Conservation (phyloP, 2,329 filamentous ascomycete genomes). For the Stachybotrys echinatus region DNA sequence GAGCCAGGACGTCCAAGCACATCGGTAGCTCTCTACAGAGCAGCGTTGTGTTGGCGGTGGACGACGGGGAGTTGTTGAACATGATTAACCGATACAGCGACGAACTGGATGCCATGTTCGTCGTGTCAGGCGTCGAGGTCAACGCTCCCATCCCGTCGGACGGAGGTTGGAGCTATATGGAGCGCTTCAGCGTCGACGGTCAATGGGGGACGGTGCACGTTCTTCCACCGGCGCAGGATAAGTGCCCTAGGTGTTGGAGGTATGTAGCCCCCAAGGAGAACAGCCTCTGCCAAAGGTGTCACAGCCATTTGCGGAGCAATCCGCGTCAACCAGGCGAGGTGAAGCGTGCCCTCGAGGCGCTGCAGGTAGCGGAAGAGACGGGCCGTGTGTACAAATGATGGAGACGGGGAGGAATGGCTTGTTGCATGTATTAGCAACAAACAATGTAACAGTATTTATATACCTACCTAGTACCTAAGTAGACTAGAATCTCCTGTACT, state of each 20-base stretch:
- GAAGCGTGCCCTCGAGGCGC: neutral
- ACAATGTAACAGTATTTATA: no score
- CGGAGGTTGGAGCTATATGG: conserved; percentile 34
- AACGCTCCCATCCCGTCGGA: conserved; percentile 24
- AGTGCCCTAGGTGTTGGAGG: conserved; percentile 88
- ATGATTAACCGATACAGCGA: conserved; percentile 33
- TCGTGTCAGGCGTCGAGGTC: conserved; percentile 60
- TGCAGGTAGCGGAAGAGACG: neutral
- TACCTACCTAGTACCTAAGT: no score
- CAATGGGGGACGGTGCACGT: conserved; percentile 34
- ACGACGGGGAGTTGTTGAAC: conserved; percentile 25
- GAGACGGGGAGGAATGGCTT: neutral
- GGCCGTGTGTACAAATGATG: neutral
- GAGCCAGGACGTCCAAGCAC: conserved; percentile 62
- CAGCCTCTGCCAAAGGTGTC: conserved; percentile 51
- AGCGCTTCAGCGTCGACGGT: conserved; percentile 36
- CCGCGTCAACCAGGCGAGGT: neutral
- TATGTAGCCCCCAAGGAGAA: conserved; percentile 67
- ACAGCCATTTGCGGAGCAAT: neutral
- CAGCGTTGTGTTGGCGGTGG: conserved; percentile 53
- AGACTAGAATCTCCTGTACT: no score
- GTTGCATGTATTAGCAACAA: neutral
- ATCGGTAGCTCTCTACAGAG: conserved; percentile 80
- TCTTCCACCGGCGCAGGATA: conserved; percentile 49
- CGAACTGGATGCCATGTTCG: conserved; percentile 61